Percentiles rank a stretch among this genome's conserved stretches.
Conservation (phyloP, 2,329 filamentous ascomycete genomes). For the Pezicula neosporulosa region DNA sequence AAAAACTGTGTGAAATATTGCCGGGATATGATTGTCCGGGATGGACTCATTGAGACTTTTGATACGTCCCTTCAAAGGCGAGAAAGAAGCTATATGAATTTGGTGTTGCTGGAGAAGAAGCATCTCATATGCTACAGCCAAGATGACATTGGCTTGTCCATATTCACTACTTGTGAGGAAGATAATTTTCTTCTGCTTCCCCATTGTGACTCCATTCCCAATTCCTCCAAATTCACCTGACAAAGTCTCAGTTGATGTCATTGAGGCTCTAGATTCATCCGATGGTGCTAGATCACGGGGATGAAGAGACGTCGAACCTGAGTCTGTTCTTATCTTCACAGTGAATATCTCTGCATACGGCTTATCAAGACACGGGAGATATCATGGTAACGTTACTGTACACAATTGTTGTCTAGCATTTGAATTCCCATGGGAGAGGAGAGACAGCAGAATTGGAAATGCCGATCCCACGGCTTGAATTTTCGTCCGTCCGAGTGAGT, state of each 20-base stretch:
- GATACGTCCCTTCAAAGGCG: slow-evolving; percentile 30
- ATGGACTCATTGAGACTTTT: slow-evolving; percentile 16
- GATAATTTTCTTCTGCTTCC: slow-evolving; percentile 24
- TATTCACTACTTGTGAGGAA: slow-evolving; percentile 43
- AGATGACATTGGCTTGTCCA: slow-evolving; percentile 42
- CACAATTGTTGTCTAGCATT: neutral
- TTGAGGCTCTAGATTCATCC: neutral
- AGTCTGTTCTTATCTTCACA: neutral
- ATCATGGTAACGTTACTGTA: neutral
- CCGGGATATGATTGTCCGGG: slow-evolving; percentile 9
- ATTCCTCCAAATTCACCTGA: neutral
- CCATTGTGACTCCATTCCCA: neutral
- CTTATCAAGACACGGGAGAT: neutral
- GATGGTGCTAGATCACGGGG: neutral
- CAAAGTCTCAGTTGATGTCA: neutral
- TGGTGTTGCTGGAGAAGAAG: slow-evolving; percentile 32
- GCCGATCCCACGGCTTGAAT: neutral
- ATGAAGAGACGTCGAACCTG: neutral
- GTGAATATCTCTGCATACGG: neutral
- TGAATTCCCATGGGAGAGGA: neutral
- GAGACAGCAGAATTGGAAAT: neutral
- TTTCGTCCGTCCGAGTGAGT: too few relatives aligned
- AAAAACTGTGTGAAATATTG: slow-evolving; percentile 30
- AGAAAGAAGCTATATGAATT: slow-evolving; percentile 42
- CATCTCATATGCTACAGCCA: slow-evolving; percentile 39